Base-by-base conservation (phyloP, 768 basidiomycete genomes). In the Lentinula detonsa region DNA sequence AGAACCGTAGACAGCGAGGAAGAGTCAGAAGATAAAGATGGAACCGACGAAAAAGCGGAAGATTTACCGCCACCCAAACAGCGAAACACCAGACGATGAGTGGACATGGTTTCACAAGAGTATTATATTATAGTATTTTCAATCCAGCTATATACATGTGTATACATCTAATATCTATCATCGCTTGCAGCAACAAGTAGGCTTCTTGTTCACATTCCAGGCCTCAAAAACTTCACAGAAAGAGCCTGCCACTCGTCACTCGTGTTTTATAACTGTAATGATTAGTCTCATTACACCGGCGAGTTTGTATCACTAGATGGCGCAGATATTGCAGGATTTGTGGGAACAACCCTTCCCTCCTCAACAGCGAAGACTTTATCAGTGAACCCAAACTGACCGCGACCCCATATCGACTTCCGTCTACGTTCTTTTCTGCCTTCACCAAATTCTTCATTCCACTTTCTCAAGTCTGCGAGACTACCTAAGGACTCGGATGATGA, bases 401-500 rank as follows among this genome's bases (percentile, higher is more conserved):
- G 92, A 28, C 95, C 95, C 84, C 95, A 94, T 37, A 89, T 87
- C 67, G 87, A 85, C 67, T 82, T 81, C 40, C 83, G 82, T 63
- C 77, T 86, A 57, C 81, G 83, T 40, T 87, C 83, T 64, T 78
- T 82, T 16, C 83, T 75, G 5, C 93, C 93, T 71, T 96, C 94
- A 28, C 95, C 95, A 72, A 94, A 95, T 70, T 95, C 91, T 51
- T 95, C 90, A 63, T 96, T 95, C 93, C 93, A 95, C 74, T 88
- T 90, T 48, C 88, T 82, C 48, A 94, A 75, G 60, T 90, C 89
- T 1, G 85, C 75, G 37, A 93, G 82, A 53, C 83, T 89, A 52
- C 90, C 90, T 2, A 91, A 74, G 11, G 84, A 78, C 72, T 96
- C 95, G 3, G 93, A 94, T 5, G 87, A 88, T 0, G 93, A 95